Base-by-base conservation (phyloP, 2,329 filamentous ascomycete species). In the Clonostachys solani region DNA sequence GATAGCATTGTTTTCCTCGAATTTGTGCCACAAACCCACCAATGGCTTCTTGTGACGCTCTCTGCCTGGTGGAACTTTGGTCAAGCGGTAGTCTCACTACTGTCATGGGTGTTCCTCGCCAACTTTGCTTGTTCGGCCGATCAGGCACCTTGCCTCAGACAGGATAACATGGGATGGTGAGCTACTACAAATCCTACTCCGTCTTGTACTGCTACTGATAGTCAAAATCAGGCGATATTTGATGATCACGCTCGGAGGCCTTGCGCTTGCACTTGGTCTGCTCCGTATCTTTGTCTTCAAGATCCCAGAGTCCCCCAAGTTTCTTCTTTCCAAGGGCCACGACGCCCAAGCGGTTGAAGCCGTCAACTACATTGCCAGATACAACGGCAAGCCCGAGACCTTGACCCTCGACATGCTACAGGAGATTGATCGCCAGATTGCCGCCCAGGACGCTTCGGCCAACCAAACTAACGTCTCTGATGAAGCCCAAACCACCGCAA, bases 11-110 rank as follows among this genome's bases (percentile, higher is more conserved):
- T 77, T 15, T 74, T 75, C 49, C 53, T 75, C 7, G 73, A 76
- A 48, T 74, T 74, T 50, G 60, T 74, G 0, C 72, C 71, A 0
- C 61, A 63, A 40, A 65, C 55, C 5, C 64, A 72, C 16, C 71
- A 73, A 53, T 74, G 66, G 60, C 57, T 75, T n/a, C 60, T 75
- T 3, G 61, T 62, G 1, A 66, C 60, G 1, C 52, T 73, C 3
- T 71, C 69, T 1, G 65, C 60, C 0, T 71, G 72, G 60, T 77
- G 74, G 74, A 71, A 72, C 5, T 50, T 77, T 36, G 75, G 74
- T 1, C 73, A 77, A 52, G 60, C 75, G 5, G 56, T 72, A 8
- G 68, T 68, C 2, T 60, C 64, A 2, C 55, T 42, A 64, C 3
- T 60, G 60, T 2, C 56, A 36, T 72, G 68, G 68, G 58, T 63